phyloP scores from a whole-genome alignment of 116 monocot species.

The Papilionanthe hybrid region DNA sequence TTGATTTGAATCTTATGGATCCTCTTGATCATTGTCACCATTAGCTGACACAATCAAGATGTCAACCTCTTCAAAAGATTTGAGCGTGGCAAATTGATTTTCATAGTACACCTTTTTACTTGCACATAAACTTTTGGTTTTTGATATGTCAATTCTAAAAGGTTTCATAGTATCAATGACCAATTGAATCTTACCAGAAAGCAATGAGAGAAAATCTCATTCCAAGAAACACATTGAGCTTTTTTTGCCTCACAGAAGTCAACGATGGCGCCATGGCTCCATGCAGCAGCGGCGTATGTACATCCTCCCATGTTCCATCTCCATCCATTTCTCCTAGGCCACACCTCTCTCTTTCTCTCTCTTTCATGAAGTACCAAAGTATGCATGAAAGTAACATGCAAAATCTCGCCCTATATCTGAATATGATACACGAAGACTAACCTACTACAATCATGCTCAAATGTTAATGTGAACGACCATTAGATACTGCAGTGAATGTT shows the following conservation, averaged over 20 bases:
- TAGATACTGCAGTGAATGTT: too few species aligned
- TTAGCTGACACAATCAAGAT: slow-evolving; percentile 14
- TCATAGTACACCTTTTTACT: slow-evolving; percentile 96
- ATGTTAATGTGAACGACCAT: too few species aligned
- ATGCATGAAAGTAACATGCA: background rate
- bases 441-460: too few species aligned
- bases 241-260: slow-evolving; percentile 5
- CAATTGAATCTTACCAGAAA: slow-evolving; percentile 57
- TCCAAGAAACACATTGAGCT: slow-evolving; percentile 37
- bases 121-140: slow-evolving; percentile 33
- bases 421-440: too few species aligned
- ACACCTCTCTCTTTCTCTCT: background rate
- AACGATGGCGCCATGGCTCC: background rate
- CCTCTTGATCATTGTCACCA: slow-evolving; percentile 22
- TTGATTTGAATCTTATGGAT: slow-evolving; percentile 36
- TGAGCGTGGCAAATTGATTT: slow-evolving; percentile 77
- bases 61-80: slow-evolving; percentile 87
- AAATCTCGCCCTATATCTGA: too few species aligned
- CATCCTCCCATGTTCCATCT: background rate
- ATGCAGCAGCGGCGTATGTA: background rate
- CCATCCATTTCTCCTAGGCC: background rate
- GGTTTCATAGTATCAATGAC: slow-evolving; percentile 73
- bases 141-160: slow-evolving; percentile 60
- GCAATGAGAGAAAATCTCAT: slow-evolving; percentile 51
- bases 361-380: background rate